Evolutionary conservation across 768 basidiomycete species (phyloP).

Genomic region (Naganishia friedmannii): DNA sequence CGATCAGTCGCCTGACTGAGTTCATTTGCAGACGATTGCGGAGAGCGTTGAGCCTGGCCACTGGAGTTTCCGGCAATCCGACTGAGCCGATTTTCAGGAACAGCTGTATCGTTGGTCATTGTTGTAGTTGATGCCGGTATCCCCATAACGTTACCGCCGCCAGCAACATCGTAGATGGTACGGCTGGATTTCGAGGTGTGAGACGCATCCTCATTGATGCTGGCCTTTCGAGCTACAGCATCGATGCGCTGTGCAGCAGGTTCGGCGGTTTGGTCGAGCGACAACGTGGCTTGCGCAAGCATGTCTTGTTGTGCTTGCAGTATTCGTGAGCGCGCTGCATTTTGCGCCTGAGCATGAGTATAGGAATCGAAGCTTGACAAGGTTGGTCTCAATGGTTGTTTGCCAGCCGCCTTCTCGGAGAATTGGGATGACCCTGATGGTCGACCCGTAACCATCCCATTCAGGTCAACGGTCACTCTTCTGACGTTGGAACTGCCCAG

Average conservation of each 20-base stretch:
- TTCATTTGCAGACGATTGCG: not conserved
- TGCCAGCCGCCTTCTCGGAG: not conserved
- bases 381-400: not conserved
- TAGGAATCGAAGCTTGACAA: not conserved
- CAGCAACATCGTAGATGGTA: not conserved
- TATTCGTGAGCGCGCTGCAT: not conserved
- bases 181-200: not conserved
- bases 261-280: not conserved
- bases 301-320: not conserved
- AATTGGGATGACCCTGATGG: not conserved
- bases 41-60: not conserved
- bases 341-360: not conserved
- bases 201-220: too few relatives aligned
- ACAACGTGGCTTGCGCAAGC: not conserved
- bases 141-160: not conserved
- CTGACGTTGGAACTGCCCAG: not conserved
- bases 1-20: too few relatives aligned
- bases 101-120: not conserved
- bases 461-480: not conserved
- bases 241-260: not conserved
- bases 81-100: not conserved
- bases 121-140: not conserved
- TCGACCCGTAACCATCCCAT: not conserved
- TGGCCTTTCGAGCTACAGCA: too few relatives aligned
- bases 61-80: not conserved